Evolutionary conservation across 108 stramenopile genomes (phyloP).

Genomic region (Aurantiochytrium sp.): DNA sequence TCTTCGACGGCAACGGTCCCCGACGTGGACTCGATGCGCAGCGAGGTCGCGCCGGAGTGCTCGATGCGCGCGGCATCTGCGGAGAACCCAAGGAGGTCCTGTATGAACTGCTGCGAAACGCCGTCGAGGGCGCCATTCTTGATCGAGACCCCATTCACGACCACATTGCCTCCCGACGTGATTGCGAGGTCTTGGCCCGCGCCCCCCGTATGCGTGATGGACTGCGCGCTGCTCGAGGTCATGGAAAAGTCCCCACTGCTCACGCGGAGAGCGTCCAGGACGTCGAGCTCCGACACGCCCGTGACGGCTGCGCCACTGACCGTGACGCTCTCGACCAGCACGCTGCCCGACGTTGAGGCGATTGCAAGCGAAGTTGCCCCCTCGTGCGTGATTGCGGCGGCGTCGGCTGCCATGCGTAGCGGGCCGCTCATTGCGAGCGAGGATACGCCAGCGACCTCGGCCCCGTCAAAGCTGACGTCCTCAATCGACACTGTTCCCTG

Average conservation of each 20-base stretch:
- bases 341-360: not conserved
- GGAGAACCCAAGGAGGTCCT: not conserved
- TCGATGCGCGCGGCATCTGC: not conserved
- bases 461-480: not conserved
- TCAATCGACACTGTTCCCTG: not conserved
- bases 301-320: not conserved
- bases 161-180: not conserved
- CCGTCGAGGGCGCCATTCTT: not conserved
- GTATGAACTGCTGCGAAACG: not conserved
- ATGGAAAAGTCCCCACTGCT: not conserved
- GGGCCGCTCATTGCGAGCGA: not conserved
- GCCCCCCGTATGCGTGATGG: not conserved
- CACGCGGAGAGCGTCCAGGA: not conserved
- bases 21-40: not conserved
- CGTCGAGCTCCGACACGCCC: not conserved
- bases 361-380: not conserved
- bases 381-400: not conserved
- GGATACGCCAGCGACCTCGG: not conserved
- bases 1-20: not conserved
- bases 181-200: not conserved
- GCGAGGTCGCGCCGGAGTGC: not conserved
- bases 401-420: not conserved
- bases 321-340: not conserved
- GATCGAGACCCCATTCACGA: not conserved
- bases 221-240: not conserved